phyloP scores from a whole-genome alignment of 2,329 filamentous ascomycete genomes.

The Chaetothyriales sp. region DNA sequence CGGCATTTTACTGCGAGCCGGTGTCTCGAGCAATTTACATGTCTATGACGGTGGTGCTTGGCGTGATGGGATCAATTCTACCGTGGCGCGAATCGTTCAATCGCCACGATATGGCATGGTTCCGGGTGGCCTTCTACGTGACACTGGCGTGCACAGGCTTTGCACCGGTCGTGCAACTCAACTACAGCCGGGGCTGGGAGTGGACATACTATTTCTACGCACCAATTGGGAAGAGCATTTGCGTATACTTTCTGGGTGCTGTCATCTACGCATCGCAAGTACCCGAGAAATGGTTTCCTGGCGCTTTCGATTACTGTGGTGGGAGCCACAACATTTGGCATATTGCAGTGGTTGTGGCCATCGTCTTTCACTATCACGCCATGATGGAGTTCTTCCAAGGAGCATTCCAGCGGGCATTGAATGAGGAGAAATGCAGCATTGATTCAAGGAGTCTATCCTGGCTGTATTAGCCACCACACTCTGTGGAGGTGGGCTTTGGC shows the following conservation, averaged over 20 bases:
- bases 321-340: conserved; percentile 98
- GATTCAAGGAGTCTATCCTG: neutral
- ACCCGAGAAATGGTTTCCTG: conserved; percentile 84
- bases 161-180: conserved; percentile 73
- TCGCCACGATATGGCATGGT: conserved; percentile 80
- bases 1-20: conserved; percentile 96
- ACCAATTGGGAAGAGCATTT: conserved; percentile 68
- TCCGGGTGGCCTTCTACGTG: conserved; percentile 81
- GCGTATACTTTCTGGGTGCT: conserved; percentile 76
- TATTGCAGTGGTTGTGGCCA: conserved; percentile 81
- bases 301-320: conserved; percentile 87
- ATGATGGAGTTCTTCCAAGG: conserved; percentile 89
- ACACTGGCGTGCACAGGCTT: conserved; percentile 78
- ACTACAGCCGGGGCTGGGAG: conserved; percentile 57
- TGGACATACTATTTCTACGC: conserved; percentile 87
- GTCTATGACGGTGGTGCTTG: conserved; percentile 62
- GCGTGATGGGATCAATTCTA: conserved; percentile 74
- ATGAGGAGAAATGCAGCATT: conserved; percentile 14
- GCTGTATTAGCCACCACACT: neutral
- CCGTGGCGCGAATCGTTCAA: conserved; percentile 97
- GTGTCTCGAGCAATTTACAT: conserved; percentile 78
- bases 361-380: conserved; percentile 90
- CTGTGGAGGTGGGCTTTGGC: neutral
- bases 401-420: conserved; percentile 56
- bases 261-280: conserved; percentile 81